These are phyloP conservation scores for Lasiodiplodia citricola DNA, from an alignment of 2,329 filamentous ascomycete genomes.

Conservation along the genomic window DNA sequence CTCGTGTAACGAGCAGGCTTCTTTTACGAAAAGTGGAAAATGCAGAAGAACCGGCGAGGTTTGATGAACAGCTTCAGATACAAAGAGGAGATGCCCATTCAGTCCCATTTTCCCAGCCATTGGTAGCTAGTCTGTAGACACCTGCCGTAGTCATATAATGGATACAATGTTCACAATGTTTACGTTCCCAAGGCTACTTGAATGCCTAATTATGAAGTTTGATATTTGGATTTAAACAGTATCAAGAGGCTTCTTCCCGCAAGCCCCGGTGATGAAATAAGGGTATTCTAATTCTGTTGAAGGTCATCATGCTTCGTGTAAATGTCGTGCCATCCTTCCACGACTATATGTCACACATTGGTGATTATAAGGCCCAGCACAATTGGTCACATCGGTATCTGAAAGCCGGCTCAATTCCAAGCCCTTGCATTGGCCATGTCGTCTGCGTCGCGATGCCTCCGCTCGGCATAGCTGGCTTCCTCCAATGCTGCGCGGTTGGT, in stretches of 20 bases:
- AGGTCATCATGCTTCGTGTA: neutral
- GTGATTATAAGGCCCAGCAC: neutral
- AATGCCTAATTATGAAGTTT: neutral
- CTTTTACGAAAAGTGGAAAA: neutral
- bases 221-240: neutral
- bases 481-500: slow-evolving; percentile 71
- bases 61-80: neutral
- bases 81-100: neutral
- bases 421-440: slow-evolving; percentile 60
- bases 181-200: neutral
- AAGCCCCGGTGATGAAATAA: neutral
- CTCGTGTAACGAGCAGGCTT: neutral
- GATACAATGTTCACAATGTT: neutral
- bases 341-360: neutral
- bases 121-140: neutral
- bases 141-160: neutral
- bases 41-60: neutral
- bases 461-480: slow-evolving; percentile 70
- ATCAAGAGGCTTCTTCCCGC: neutral
- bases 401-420: slow-evolving; percentile 55
- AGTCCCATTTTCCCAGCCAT: neutral
- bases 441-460: slow-evolving; percentile 71
- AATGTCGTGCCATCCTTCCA: neutral
- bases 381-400: neutral
- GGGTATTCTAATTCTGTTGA: neutral